Evolutionary conservation across 116 monocot species (phyloP).

Genomic region (Phalaenopsis hybrid): DNA sequence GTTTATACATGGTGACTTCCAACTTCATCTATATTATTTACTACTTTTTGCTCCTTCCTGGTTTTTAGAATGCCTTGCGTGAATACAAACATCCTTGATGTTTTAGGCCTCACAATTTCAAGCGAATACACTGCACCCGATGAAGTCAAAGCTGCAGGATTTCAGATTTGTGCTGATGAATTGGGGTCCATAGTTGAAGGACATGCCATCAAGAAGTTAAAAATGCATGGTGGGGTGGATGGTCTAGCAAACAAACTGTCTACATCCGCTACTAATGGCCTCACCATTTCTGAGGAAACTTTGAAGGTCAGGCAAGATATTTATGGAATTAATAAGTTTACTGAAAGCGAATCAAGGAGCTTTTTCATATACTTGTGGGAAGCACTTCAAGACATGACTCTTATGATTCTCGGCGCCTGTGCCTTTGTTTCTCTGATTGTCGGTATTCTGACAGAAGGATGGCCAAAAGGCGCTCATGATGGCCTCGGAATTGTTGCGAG

Average conservation of each 20-base stretch:
- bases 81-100: background rate
- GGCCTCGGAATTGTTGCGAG: conserved; percentile 54
- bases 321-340: conserved; percentile 42
- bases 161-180: conserved; percentile 40
- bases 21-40: background rate
- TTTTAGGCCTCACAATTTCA: conserved; percentile 25
- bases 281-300: conserved; percentile 15
- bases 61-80: background rate
- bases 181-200: conserved; percentile 47
- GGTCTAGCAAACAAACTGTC: conserved; percentile 37
- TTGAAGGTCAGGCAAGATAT: conserved; percentile 27
- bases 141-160: conserved; percentile 34
- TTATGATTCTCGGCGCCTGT: conserved; percentile 38
- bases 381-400: conserved; percentile 43
- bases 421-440: conserved; percentile 41
- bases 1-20: conserved; percentile 39
- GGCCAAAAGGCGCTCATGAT: conserved; percentile 54
- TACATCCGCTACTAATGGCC: conserved; percentile 33
- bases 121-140: conserved; percentile 49
- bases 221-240: conserved; percentile 29
- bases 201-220: conserved; percentile 35
- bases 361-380: conserved; percentile 50
- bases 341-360: conserved; percentile 23
- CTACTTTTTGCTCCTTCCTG: background rate
- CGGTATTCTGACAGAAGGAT: conserved; percentile 44